These are phyloP conservation scores for Prunella vulgaris DNA, from an alignment of 257 asterid species.

Conservation along the genomic window DNA sequence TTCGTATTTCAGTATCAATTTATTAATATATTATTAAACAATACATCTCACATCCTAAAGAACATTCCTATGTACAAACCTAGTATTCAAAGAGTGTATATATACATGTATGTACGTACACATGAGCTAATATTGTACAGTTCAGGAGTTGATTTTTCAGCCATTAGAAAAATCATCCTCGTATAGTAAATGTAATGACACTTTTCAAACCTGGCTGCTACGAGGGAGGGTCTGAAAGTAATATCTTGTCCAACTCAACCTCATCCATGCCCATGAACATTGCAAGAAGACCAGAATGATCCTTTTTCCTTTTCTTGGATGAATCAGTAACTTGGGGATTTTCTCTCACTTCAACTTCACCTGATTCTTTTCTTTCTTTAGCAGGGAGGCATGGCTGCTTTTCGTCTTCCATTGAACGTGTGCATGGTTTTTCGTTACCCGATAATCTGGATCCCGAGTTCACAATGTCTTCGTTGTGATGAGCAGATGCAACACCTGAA, in stretches of 20 bases:
- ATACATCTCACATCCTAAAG: too few species aligned
- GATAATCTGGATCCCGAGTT: too few species aligned
- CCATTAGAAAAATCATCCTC: background rate
- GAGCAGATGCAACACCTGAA: too few species aligned
- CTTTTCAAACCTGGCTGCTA: background rate
- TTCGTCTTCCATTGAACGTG: conserved; percentile 13
- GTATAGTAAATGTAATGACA: too few species aligned
- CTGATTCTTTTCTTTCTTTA: conserved; percentile 26
- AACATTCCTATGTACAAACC: background rate
- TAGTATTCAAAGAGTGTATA: background rate
- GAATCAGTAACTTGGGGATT: conserved; percentile 16
- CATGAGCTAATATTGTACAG: background rate
- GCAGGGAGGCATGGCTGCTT: conserved; percentile 21
- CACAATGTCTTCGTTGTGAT: too few species aligned
- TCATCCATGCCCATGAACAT: conserved; percentile 67
- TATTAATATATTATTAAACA: too few species aligned
- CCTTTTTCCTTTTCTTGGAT: conserved; percentile 45
- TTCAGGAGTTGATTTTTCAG: background rate
- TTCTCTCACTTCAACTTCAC: conserved; percentile 17
- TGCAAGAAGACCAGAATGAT: conserved; percentile 52
- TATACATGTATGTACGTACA: background rate
- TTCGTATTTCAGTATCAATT: background rate
- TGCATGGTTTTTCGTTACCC: conserved; percentile 17
- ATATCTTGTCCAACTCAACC: conserved; percentile 54
- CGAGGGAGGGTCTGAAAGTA: conserved; percentile 35